Evolutionary conservation across 495 filamentous ascomycete genomes (phyloP), one percentile per base, ranked within the genome.

Genomic region (Penicillium lagena): DNA sequence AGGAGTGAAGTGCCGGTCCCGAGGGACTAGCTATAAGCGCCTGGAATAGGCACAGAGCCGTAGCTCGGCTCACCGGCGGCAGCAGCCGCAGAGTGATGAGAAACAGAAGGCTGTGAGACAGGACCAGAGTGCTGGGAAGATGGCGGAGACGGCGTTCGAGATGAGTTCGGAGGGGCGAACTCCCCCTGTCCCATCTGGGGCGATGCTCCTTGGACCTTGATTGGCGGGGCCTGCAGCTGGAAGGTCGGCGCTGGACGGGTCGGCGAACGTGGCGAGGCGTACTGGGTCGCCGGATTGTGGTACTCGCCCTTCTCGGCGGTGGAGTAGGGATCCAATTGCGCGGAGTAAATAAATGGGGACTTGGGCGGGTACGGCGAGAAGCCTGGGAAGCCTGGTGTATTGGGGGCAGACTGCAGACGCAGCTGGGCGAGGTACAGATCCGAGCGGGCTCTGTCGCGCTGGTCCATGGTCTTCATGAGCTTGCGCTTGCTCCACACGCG

Each of bases 401-500:
- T 96, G 41, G 90, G 90, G 9, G 89, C 90, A 14, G 91, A 95
- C 66, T 97, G 89, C 8, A 83, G 75, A 51, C 87, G 89, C 7
- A 97, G 81, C 58, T 97, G 93, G 37, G 91, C 93, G 42, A 97
- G 88, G 73, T 96, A 97, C 45, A 98, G 76, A 60, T 96, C 90
- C 52, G 83, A 87, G 46, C 93, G 86, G 52, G 93, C 93, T 56
- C 83, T 84, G 76, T 99, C 93, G 54, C 93, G 90, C 56, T 85
- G 69, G 64, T 95, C 86, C 91, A 99, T 97, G 41, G 88, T 87
- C 71, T 96, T 97, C 64, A 83, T 84, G 45, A 99, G 86, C 55
- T 82, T 81, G 60, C 87, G 85, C 76, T 99, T 99, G 46, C 87
- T 87, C 78, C 88, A 93, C 75, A 95, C 87, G 52, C 93, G 86